These are phyloP conservation scores for Boeremia exigua DNA, from an alignment of 2,329 filamentous ascomycete species.

Conservation along the genomic window DNA sequence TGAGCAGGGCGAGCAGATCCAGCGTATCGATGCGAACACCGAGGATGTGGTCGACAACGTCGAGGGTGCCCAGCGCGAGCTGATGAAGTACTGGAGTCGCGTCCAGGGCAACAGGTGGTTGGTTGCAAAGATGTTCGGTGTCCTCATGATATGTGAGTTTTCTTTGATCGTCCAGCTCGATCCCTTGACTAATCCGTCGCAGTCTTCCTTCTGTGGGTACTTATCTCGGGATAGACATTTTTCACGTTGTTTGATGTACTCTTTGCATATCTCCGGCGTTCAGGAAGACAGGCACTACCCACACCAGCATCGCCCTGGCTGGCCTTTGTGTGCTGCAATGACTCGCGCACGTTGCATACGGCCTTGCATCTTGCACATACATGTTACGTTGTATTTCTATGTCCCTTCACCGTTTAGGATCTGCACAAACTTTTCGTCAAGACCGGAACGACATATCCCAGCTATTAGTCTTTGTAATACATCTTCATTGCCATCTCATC, in stretches of 20 bases:
- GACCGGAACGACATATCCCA: constrained; percentile 7
- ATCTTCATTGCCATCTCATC: constrained; percentile 2
- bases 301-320: constrained; percentile 12
- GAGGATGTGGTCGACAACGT: constrained; percentile 99
- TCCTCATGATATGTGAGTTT: constrained; percentile 84
- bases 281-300: constrained; percentile 21
- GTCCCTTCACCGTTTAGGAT: constrained; percentile 1
- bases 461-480: constrained; percentile 15
- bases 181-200: neutral
- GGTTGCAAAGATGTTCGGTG: constrained; percentile 82
- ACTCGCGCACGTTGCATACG: constrained; percentile 18
- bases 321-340: neutral
- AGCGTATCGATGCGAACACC: constrained; percentile 95
- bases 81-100: constrained; percentile 95
- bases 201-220: constrained; percentile 67
- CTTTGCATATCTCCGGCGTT: constrained; percentile 30
- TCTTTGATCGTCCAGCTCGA: neutral
- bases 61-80: constrained; percentile 90
- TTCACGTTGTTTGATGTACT: constrained; percentile 11
- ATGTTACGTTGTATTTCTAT: constrained; percentile 9
- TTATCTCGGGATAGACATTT: constrained; percentile 62
- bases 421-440: neutral
- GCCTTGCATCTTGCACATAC: constrained; percentile 12
- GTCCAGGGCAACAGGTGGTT: constrained; percentile 96
- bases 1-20: constrained; percentile 97